Conservation (phyloP, 179 eudicot genomes). For the Pouteria campechiana region DNA sequence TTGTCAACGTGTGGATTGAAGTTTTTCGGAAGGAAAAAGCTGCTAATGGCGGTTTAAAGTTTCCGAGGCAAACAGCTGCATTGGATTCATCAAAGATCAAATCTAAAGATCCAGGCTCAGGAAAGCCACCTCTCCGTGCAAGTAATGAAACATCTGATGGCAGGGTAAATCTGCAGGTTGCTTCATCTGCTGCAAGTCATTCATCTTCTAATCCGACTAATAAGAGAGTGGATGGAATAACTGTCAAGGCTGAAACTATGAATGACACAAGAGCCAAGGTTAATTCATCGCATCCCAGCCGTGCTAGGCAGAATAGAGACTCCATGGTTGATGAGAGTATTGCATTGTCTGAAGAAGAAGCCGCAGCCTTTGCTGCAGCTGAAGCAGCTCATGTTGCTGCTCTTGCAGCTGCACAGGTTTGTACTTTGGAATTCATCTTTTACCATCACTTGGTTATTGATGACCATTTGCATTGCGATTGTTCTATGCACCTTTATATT, state of each 20-base stretch:
- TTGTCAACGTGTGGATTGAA: slow-evolving; percentile 92
- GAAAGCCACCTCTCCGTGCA: slow-evolving; percentile 49
- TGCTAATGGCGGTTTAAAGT: slow-evolving; percentile 58
- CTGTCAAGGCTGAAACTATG: slow-evolving; percentile 29
- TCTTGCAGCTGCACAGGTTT: slow-evolving; percentile 86
- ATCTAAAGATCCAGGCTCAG: slow-evolving; percentile 31
- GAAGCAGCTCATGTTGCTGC: slow-evolving; percentile 93
- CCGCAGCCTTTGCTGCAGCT: slow-evolving; percentile 82
- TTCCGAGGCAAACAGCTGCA: slow-evolving; percentile 47
- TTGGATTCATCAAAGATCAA: slow-evolving; percentile 48
- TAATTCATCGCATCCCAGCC: slow-evolving; percentile 30
- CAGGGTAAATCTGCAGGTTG: slow-evolving; percentile 19
- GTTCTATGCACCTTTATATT: background rate
- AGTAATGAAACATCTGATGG: slow-evolving; percentile 28
- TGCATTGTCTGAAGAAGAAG: slow-evolving; percentile 75
- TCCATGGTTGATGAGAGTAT: slow-evolving; percentile 25
- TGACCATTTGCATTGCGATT: background rate
- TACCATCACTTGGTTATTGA: background rate
- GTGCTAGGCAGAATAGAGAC: slow-evolving; percentile 28
- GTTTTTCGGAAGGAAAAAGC: slow-evolving; percentile 95
- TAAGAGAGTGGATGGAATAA: slow-evolving; percentile 38
- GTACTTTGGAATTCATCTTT: slow-evolving; percentile 8
- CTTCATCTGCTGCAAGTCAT: slow-evolving; percentile 17
- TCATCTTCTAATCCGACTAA: slow-evolving; percentile 16
- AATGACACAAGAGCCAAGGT: slow-evolving; percentile 28